These are phyloP conservation scores for Cladosporium sp. DNA, from an alignment of 2,329 filamentous ascomycete genomes.

Conservation along the genomic window DNA sequence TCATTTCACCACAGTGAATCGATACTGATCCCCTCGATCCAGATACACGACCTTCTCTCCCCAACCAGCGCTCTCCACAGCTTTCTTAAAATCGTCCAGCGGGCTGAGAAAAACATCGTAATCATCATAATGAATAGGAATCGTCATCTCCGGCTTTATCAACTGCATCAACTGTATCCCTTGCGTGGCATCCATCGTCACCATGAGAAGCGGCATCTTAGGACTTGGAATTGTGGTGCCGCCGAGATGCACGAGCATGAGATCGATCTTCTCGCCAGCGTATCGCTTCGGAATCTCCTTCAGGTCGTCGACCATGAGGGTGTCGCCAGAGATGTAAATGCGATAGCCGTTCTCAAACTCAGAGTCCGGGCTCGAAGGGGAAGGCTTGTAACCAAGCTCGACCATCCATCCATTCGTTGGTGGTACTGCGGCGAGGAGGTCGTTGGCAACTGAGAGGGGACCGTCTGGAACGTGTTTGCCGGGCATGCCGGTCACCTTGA, in stretches of 20 bases:
- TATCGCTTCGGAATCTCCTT: slow-evolving; percentile 56
- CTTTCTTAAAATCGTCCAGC: slow-evolving; percentile 56
- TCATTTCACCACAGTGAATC: slow-evolving; percentile 42
- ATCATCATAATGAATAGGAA: slow-evolving; percentile 62
- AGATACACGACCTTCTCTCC: slow-evolving; percentile 55
- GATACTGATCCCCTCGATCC: slow-evolving; percentile 54
- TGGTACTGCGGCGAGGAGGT: slow-evolving; percentile 50
- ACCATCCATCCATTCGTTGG: slow-evolving; percentile 65
- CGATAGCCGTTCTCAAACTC: slow-evolving; percentile 40
- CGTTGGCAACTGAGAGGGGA: slow-evolving; percentile 42
- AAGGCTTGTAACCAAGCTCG: slow-evolving; percentile 50
- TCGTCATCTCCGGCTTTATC: slow-evolving; percentile 56
- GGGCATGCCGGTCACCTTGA: slow-evolving; percentile 60
- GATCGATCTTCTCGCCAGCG: slow-evolving; percentile 51
- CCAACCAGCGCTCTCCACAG: slow-evolving; percentile 49
- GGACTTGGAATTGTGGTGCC: slow-evolving; percentile 62
- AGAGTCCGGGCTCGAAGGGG: slow-evolving; percentile 11
- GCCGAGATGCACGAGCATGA: slow-evolving; percentile 63
- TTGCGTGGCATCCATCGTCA: slow-evolving; percentile 64
- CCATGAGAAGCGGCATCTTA: slow-evolving; percentile 57
- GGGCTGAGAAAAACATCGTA: slow-evolving; percentile 59
- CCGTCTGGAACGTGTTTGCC: slow-evolving; percentile 56
- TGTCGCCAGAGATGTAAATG: slow-evolving; percentile 65
- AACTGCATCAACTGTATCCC: slow-evolving; percentile 56
- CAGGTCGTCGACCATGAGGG: slow-evolving; percentile 58